phyloP scores from a whole-genome alignment of 441 rosid species.

The Erodium trifolium region DNA sequence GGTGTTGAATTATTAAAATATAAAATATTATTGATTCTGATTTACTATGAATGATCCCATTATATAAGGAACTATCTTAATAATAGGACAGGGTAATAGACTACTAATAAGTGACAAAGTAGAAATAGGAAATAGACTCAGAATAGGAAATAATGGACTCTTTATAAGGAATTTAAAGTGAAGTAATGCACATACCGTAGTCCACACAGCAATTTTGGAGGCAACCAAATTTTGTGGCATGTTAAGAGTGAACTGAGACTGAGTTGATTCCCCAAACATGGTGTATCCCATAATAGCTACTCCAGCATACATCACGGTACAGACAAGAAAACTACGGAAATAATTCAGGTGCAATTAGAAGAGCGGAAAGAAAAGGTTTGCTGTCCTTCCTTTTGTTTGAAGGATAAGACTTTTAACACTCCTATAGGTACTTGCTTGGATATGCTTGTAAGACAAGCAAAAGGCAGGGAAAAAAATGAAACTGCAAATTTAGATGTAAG shows the following conservation, averaged over 20 bases:
- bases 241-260: conserved; percentile 82
- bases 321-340: conserved; percentile 50
- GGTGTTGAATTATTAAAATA: too few species aligned
- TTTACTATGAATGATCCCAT: too few species aligned
- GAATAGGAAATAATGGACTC: not conserved
- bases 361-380: too few species aligned
- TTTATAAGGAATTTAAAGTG: not conserved
- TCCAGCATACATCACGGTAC: conserved; percentile 74
- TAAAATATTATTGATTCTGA: too few species aligned
- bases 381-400: too few species aligned
- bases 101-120: too few species aligned
- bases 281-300: conserved; percentile 79
- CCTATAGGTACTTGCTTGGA: too few species aligned
- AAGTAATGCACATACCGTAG: conserved; percentile 45
- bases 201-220: conserved; percentile 88
- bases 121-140: not conserved
- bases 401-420: too few species aligned
- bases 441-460: not conserved
- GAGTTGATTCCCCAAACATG: conserved; percentile 68
- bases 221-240: conserved; percentile 70
- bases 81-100: too few species aligned
- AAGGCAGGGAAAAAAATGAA: not conserved
- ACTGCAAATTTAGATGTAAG: not conserved
- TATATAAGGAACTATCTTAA: too few species aligned
- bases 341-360: conserved; percentile 2